phyloP scores from a whole-genome alignment of 177 flowering plant species.

The Telopea speciosissima region DNA sequence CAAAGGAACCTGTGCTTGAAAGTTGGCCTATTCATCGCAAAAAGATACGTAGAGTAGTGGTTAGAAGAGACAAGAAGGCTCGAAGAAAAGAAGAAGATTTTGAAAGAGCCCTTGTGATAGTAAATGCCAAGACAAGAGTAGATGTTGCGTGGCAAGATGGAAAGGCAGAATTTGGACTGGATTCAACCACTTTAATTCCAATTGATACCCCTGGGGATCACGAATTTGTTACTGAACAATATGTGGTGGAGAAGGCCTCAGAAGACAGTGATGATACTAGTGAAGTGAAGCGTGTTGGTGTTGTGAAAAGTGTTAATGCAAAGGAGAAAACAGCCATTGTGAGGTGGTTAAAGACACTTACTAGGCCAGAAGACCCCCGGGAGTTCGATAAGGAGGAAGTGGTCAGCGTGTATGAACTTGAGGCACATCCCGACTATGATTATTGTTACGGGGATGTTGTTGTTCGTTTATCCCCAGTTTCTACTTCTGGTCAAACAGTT shows the following conservation, averaged over 20 bases:
- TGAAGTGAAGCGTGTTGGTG: constrained; percentile 78
- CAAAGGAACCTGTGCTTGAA: constrained; percentile 57
- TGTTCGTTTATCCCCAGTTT: constrained; percentile 69
- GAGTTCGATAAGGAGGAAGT: constrained; percentile 89
- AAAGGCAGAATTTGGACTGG: constrained; percentile 33
- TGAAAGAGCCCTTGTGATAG: constrained; percentile 73
- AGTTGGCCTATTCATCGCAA: constrained; percentile 67
- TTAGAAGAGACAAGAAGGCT: constrained; percentile 66
- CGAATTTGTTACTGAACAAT: constrained; percentile 91
- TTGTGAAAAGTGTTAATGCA: constrained; percentile 87
- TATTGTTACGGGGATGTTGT: constrained; percentile 97
- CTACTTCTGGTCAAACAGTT: constrained; percentile 25
- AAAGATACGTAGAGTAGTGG: constrained; percentile 65
- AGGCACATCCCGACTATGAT: constrained; percentile 92
- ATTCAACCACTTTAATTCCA: constrained; percentile 66
- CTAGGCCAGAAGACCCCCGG: constrained; percentile 74
- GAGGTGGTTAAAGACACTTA: constrained; percentile 85
- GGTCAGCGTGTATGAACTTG: constrained; percentile 97
- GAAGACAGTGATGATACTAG: constrained; percentile 52
- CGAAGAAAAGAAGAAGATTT: constrained; percentile 72
- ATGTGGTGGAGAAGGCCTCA: constrained; percentile 84
- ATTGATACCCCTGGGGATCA: constrained; percentile 92
- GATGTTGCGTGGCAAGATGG: constrained; percentile 98
- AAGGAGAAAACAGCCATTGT: constrained; percentile 86
- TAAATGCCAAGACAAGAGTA: constrained; percentile 63